A percentile compares a stretch with the other conserved stretches of the same genome.
phyloP scores from a whole-genome alignment of 2,329 filamentous ascomycete genomes.

The Epichloe elymi region DNA sequence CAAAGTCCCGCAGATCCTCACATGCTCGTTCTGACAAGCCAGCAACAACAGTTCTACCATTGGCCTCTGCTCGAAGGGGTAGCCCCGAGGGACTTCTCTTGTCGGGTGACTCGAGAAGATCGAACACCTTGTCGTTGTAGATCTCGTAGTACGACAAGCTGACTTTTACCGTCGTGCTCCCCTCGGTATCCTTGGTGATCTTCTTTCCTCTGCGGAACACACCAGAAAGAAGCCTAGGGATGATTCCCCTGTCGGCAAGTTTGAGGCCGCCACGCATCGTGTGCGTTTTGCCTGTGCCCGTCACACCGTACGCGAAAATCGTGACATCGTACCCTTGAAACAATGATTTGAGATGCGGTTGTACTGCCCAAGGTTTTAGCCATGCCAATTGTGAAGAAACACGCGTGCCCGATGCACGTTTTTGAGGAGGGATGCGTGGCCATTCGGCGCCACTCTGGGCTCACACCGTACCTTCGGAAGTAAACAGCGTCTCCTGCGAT shows the following conservation, averaged over 20 bases:
- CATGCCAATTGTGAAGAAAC: background rate
- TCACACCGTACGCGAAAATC: slow-evolving; percentile 86
- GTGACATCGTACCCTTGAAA: slow-evolving; percentile 84
- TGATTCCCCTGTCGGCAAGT: slow-evolving; percentile 74
- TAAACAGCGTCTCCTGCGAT: slow-evolving; percentile 78
- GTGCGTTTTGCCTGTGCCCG: slow-evolving; percentile 88
- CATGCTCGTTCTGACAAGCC: slow-evolving; percentile 75
- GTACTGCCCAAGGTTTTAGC: slow-evolving; percentile 42
- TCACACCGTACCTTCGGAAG: slow-evolving; percentile 58
- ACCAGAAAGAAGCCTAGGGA: slow-evolving; percentile 70
- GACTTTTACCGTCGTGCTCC: slow-evolving; percentile 58
- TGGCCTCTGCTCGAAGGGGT: slow-evolving; percentile 72
- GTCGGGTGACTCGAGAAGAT: slow-evolving; percentile 77
- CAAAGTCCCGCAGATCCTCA: slow-evolving; percentile 78
- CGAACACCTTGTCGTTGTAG: slow-evolving; percentile 91
- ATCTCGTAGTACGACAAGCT: slow-evolving; percentile 89
- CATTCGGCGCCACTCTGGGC: background rate
- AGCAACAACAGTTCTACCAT: slow-evolving; percentile 76
- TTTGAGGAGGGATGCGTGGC: background rate
- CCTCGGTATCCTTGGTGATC: slow-evolving; percentile 64
- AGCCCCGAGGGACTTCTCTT: slow-evolving; percentile 72
- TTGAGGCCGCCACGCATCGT: slow-evolving; percentile 89
- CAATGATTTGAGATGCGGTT: slow-evolving; percentile 79
- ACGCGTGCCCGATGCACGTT: background rate
- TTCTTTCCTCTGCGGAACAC: slow-evolving; percentile 80